A percentile compares a stretch with the other conserved stretches of the same genome.
Conservation (phyloP, 495 filamentous ascomycete species). For the Paragyromitra xinjiangensis region DNA sequence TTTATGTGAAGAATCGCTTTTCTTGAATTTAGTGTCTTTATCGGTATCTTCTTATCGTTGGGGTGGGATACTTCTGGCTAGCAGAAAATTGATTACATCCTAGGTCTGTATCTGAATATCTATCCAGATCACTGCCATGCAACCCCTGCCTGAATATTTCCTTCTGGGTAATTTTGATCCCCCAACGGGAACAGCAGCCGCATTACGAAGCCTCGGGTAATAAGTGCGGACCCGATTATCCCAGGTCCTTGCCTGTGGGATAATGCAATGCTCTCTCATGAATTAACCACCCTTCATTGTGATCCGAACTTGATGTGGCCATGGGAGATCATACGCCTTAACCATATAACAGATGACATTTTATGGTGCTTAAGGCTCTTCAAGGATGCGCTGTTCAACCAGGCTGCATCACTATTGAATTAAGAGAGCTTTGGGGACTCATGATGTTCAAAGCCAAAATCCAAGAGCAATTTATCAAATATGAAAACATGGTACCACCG, state of each 20-base stretch:
- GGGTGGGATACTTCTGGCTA: neutral
- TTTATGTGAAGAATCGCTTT: constrained; percentile 6
- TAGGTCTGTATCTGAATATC: neutral
- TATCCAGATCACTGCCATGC: neutral
- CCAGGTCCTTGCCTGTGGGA: constrained; percentile 18
- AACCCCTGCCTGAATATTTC: neutral
- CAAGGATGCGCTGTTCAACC: neutral
- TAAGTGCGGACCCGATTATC: neutral
- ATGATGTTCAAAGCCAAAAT: neutral
- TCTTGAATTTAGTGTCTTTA: neutral
- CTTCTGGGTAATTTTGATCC: constrained; percentile 2
- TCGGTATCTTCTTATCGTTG: neutral
- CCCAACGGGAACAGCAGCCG: neutral
- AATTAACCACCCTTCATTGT: neutral
- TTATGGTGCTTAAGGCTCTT: neutral
- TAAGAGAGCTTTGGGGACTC: neutral
- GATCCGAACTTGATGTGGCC: neutral
- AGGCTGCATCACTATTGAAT: neutral
- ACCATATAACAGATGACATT: neutral
- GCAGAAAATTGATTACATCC: neutral
- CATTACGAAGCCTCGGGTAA: constrained; percentile 7
- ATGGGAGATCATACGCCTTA: constrained; percentile 28
- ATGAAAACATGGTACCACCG: constrained; percentile 8
- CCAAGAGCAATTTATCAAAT: constrained; percentile 6
- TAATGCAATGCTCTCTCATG: constrained; percentile 1